These are phyloP conservation scores for Linum tenue DNA, from an alignment of 345 rosid genomes.

Conservation along the genomic window DNA sequence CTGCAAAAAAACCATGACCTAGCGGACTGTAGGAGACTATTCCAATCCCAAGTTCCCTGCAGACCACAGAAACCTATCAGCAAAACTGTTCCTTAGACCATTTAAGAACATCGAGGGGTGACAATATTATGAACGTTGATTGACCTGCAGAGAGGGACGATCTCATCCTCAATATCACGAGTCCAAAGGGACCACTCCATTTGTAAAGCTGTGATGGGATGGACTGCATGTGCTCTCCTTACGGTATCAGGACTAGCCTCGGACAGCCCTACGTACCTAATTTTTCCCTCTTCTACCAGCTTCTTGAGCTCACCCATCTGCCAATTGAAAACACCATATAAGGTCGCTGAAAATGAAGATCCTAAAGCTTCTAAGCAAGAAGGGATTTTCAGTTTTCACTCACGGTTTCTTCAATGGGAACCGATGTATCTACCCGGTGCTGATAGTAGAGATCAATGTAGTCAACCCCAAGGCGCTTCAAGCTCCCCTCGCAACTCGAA, in stretches of 20 bases:
- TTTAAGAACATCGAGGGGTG: neutral
- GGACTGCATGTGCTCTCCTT: constrained; percentile 53
- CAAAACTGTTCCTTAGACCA: neutral
- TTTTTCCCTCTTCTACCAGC: constrained; percentile 51
- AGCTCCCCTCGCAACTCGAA: constrained; percentile 45
- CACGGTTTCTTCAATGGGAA: constrained; percentile 47
- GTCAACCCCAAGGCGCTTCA: constrained; percentile 43
- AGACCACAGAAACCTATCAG: neutral
- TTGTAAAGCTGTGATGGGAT: constrained; percentile 51
- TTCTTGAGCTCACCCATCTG: constrained; percentile 52
- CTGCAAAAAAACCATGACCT: constrained; percentile 49
- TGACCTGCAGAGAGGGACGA: constrained; percentile 46
- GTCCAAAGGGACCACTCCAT: constrained; percentile 64
- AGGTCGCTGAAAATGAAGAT: neutral
- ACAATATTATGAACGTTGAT: neutral
- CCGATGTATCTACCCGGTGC: constrained; percentile 36
- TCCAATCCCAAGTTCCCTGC: constrained; percentile 51
- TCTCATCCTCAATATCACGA: constrained; percentile 52
- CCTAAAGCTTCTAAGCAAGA: neutral
- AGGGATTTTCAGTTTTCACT: constrained; percentile 4
- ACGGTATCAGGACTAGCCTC: constrained; percentile 55
- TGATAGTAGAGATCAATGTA: constrained; percentile 47
- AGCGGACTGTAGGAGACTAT: constrained; percentile 50
- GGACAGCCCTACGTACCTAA: constrained; percentile 43
- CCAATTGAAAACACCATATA: neutral